phyloP scores from a whole-genome alignment of 768 basidiomycete species.

The Xerocomellus intermedius region DNA sequence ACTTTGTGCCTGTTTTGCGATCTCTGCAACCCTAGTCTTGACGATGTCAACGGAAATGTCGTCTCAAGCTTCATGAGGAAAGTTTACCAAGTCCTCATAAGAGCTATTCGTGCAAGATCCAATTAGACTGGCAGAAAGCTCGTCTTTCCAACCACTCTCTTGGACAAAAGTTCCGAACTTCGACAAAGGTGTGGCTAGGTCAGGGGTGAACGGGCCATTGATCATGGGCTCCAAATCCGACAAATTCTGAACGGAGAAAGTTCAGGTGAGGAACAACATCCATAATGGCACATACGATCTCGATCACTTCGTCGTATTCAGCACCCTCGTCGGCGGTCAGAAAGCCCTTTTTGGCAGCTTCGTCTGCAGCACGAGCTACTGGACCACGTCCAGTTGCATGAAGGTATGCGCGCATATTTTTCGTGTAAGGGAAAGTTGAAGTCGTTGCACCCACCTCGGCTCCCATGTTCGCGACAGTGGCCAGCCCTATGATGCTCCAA shows the following conservation, averaged over 20 bases:
- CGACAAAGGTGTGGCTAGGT: constrained; percentile 91
- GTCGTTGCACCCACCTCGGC: constrained; percentile 99
- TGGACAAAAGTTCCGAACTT: constrained; percentile 78
- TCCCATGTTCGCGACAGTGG: constrained; percentile 98
- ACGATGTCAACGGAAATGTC: constrained; percentile 2
- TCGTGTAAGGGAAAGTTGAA: constrained; percentile 94
- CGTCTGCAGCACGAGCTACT: constrained; percentile 84
- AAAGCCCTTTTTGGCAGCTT: constrained; percentile 76
- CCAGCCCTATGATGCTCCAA: constrained; percentile 54
- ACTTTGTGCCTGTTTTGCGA: constrained; percentile 84
- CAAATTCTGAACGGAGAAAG: constrained; percentile 56
- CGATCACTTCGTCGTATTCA: constrained; percentile 93
- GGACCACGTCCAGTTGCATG: constrained; percentile 84
- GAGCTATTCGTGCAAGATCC: constrained; percentile 99
- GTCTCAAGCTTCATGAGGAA: not conserved
- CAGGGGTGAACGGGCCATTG: constrained; percentile 98
- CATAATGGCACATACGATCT: constrained; percentile 62
- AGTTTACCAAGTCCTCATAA: constrained; percentile 86
- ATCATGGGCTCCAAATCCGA: constrained; percentile 88
- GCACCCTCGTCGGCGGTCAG: constrained; percentile 81
- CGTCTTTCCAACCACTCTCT: constrained; percentile 91
- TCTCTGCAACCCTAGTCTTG: constrained; percentile 87
- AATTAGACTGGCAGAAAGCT: constrained; percentile 87
- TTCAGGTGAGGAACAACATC: not conserved
- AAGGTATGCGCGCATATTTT: constrained; percentile 86